Evolutionary conservation across 192 early-diverging fungal genomes (phyloP), one percentile per base, ranked within the genome.

Genomic region (Phlyctochytrium arcticum): DNA sequence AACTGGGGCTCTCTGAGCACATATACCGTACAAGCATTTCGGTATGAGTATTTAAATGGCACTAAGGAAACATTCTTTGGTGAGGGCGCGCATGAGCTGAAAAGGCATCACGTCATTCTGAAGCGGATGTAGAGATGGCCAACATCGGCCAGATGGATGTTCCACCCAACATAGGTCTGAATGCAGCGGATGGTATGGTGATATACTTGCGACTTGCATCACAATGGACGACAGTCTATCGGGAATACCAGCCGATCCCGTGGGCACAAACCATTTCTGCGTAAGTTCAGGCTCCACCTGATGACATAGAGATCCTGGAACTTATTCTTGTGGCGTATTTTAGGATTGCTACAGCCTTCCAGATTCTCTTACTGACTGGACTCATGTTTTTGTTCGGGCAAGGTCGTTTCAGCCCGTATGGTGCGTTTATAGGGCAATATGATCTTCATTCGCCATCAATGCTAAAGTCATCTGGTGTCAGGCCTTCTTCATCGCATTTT

Each of bases 151-250:
- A 53, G 26, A 15, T 53, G 12, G 15, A 53, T 15, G 15, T 53
- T 12, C 50, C 27, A 53, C n/a, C n/a, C n/a, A n/a, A n/a, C n/a
- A n/a, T n/a, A n/a, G n/a, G n/a, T n/a, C n/a, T n/a, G n/a, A n/a
- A n/a, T n/a, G 10, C 50, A 21, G 50, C 27, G 26, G 19, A 53
- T 26, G 26, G 15, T 15, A 53, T 26, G 2, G 19, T 29, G 10
- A 26, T 53, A 19, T 26, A 12, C 12, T 12, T 26, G 10, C 27
- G 10, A 53, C 50, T 19, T 15, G 12, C 50, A 23, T 19, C 19
- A 53, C 50, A 19, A 53, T 53, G 50, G 50, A 53, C 50, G 27
- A 53, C 50, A 21, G 50, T 53, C 21, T 53, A 53, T 53, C 17
- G 12, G n/a, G 50, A 53, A 2, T 19, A 26, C 21, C 50, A 53